These are phyloP conservation scores for Gnaphalium uliginosum DNA, from an alignment of 129 eudicot species.

Conservation along the genomic window DNA sequence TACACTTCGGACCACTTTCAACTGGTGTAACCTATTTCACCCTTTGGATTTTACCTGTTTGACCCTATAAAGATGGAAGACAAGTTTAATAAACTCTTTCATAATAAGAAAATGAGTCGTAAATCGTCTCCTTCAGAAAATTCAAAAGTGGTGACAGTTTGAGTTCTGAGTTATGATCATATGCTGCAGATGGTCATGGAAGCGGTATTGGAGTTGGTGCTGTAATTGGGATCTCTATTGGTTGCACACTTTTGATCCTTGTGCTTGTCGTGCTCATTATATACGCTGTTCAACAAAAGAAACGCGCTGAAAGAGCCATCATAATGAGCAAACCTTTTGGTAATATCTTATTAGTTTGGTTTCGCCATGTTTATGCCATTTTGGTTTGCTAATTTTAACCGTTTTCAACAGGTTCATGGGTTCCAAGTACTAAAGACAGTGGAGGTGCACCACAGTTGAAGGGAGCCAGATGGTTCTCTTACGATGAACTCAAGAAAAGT, in stretches of 20 bases:
- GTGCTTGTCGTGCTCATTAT: constrained; percentile 57
- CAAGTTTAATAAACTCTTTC: neutral
- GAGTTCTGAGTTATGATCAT: constrained; percentile 10
- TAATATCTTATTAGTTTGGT: constrained; percentile 22
- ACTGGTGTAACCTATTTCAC: neutral
- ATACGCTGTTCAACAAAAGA: constrained; percentile 79
- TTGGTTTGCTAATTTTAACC: constrained; percentile 3
- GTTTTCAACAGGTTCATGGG: constrained; percentile 76
- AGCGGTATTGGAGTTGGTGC: constrained; percentile 41
- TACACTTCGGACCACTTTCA: neutral
- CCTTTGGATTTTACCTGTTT: neutral
- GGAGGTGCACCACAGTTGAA: constrained; percentile 93
- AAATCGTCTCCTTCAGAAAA: neutral
- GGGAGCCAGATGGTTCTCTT: constrained; percentile 97
- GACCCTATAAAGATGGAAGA: neutral
- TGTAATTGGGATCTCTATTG: constrained; percentile 56
- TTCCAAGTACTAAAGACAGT: constrained; percentile 81
- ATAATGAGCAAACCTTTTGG: constrained; percentile 85
- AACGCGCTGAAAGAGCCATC: constrained; percentile 81
- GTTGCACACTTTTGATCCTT: constrained; percentile 54
- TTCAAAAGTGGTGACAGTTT: neutral
- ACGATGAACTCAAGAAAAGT: constrained; percentile 80
- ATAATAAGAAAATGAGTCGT: neutral
- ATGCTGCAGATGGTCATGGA: constrained; percentile 45
- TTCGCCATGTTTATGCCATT: neutral